Evolutionary conservation across 345 rosid species (phyloP).

Genomic region (Draba incana): DNA sequence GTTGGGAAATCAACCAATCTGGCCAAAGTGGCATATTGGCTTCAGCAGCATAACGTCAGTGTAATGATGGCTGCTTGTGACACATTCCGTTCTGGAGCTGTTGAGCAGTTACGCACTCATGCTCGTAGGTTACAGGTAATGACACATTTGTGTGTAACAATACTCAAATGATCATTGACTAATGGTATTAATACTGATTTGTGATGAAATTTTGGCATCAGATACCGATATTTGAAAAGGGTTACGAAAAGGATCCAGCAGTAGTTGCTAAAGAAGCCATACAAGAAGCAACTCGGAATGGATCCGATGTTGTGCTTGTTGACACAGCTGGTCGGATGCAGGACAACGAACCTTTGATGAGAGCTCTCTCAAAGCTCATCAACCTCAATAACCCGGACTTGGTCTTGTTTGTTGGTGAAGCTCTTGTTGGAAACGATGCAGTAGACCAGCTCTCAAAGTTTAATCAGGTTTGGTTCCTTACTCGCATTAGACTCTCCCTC

Average conservation of each 20-base stretch:
- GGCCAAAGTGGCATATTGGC: slow-evolving; percentile 99
- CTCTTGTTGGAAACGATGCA: slow-evolving; percentile 97
- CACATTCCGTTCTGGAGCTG: slow-evolving; percentile 98
- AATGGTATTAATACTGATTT: neutral
- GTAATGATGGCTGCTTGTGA: slow-evolving; percentile 99
- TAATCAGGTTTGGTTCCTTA: slow-evolving; percentile 66
- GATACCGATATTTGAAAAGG: slow-evolving; percentile 98
- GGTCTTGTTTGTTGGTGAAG: slow-evolving; percentile 98
- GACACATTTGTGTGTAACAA: neutral
- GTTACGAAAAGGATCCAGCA: slow-evolving; percentile 98
- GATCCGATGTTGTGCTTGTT: slow-evolving; percentile 95
- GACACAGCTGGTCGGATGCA: slow-evolving; percentile 99
- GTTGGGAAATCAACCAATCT: slow-evolving; percentile 98
- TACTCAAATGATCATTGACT: neutral
- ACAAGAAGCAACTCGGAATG: slow-evolving; percentile 81
- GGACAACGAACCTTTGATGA: slow-evolving; percentile 98
- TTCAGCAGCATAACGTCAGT: slow-evolving; percentile 81
- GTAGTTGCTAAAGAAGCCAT: slow-evolving; percentile 98
- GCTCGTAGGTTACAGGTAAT: slow-evolving; percentile 95
- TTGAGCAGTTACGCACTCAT: slow-evolving; percentile 95
- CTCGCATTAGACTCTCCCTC: neutral
- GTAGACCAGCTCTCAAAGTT: slow-evolving; percentile 95
- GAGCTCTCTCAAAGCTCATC: slow-evolving; percentile 94
- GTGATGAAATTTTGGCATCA: slow-evolving; percentile 29
- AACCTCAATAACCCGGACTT: slow-evolving; percentile 86